Evolutionary conservation across 179 eudicot species (phyloP).

Genomic region (Heliamphora ciliata): DNA sequence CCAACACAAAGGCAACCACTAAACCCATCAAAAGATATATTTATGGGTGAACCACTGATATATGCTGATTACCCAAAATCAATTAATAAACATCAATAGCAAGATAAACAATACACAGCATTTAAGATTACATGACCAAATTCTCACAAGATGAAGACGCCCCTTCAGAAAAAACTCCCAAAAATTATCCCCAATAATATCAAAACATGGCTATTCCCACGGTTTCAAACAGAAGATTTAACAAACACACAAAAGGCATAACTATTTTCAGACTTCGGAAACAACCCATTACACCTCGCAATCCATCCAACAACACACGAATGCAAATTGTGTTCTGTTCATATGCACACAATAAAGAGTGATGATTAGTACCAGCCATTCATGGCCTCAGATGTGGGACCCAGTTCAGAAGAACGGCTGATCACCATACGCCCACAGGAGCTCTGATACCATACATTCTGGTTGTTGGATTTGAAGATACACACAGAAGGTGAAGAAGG

Average conservation of each 20-base stretch:
- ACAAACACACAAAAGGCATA: constrained; percentile 13
- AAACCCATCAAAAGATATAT: neutral
- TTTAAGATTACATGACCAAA: neutral
- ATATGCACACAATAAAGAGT: neutral
- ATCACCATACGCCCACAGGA: constrained; percentile 13
- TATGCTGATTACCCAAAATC: neutral
- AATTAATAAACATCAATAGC: neutral
- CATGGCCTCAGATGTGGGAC: constrained; percentile 25
- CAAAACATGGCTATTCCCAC: neutral
- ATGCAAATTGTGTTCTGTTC: neutral
- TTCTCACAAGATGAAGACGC: neutral
- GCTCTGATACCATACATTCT: constrained; percentile 10
- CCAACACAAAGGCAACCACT: neutral
- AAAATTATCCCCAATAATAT: neutral
- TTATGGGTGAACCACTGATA: neutral
- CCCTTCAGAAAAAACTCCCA: neutral
- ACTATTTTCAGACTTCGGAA: neutral
- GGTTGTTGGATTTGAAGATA: constrained; percentile 21
- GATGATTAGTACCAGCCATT: constrained; percentile 19
- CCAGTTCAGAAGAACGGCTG: constrained; percentile 23
- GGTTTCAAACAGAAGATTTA: neutral
- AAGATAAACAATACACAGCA: neutral
- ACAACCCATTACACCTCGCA: constrained; percentile 2
- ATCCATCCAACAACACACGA: neutral
- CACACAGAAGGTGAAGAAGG: constrained; percentile 20